Percentiles rank a stretch among this genome's conserved stretches.
Evolutionary conservation across 305 asterid species (phyloP).

Genomic region (Ilex paraguariensis): DNA sequence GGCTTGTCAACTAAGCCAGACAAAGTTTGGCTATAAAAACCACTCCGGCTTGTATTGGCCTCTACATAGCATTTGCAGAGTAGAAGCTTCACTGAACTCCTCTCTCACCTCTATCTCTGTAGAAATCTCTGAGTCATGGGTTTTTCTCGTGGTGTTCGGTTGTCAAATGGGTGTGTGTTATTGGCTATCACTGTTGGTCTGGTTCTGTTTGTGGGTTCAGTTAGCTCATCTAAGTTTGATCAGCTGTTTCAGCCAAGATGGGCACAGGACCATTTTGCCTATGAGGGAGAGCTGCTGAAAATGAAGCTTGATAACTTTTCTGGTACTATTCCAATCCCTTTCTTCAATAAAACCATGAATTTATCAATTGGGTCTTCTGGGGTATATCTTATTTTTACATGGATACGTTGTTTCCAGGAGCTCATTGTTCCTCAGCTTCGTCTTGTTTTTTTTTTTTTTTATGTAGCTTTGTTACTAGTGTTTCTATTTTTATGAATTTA

Average conservation of each 20-base stretch:
- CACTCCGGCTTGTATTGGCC: not conserved
- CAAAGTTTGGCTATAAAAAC: not conserved
- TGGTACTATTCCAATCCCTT: conserved; percentile 33
- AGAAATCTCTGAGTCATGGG: not conserved
- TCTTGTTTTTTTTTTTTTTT: not conserved
- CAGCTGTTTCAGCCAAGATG: conserved; percentile 69
- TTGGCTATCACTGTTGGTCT: conserved; percentile 20
- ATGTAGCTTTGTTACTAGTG: not conserved
- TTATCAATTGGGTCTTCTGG: not conserved
- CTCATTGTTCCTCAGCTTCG: not conserved
- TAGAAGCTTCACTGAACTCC: not conserved
- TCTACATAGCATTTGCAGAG: no score
- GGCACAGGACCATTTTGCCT: conserved; percentile 67
- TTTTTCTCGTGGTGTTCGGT: conserved; percentile 9
- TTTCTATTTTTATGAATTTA: no score
- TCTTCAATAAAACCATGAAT: not conserved
- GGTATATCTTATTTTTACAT: no score
- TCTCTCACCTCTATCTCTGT: not conserved
- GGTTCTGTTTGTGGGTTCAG: conserved; percentile 27
- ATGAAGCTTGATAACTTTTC: conserved; percentile 74
- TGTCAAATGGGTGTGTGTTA: conserved; percentile 16
- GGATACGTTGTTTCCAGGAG: not conserved
- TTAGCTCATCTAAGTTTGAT: conserved; percentile 49
- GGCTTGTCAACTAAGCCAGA: not conserved
- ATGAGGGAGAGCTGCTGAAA: conserved; percentile 57